Conservation (phyloP, 345 rosid genomes). For the Euphorbia peplus region DNA sequence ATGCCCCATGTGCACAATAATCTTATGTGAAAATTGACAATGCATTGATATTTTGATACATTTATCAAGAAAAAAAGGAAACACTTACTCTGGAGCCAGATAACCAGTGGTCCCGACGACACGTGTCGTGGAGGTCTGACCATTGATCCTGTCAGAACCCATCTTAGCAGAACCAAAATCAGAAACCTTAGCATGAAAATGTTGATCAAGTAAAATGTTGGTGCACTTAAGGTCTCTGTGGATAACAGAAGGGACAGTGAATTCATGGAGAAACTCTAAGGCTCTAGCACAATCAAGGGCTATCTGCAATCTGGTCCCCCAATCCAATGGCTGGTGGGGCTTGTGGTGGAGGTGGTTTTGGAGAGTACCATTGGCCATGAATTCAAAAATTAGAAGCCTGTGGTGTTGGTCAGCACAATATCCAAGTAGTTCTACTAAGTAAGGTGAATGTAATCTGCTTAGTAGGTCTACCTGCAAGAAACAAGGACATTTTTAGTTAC, state of each 20-base stretch:
- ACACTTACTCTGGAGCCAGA: constrained; percentile 90
- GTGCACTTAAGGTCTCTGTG: constrained; percentile 84
- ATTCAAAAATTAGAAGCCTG: constrained; percentile 66
- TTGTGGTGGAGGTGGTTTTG: constrained; percentile 55
- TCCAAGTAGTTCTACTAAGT: constrained; percentile 79
- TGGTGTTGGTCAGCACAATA: constrained; percentile 92
- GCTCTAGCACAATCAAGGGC: constrained; percentile 88
- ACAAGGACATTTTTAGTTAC: neutral
- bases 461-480: constrained; percentile 76
- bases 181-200: constrained; percentile 65
- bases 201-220: constrained; percentile 58
- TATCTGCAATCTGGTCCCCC: constrained; percentile 72
- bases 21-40: constrained; percentile 19
- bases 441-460: constrained; percentile 73
- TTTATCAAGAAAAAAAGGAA: neutral
- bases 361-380: constrained; percentile 71
- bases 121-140: constrained; percentile 68
- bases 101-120: constrained; percentile 72
- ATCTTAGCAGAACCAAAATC: constrained; percentile 80
- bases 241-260: constrained; percentile 56
- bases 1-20: constrained; percentile 26
- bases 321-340: constrained; percentile 43
- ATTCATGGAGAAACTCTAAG: constrained; percentile 81
- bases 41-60: constrained; percentile 7
- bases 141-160: constrained; percentile 66